These are phyloP conservation scores for Coix lacrymajobi DNA, from an alignment of 176 grass and related monocot genomes.

Conservation along the genomic window DNA sequence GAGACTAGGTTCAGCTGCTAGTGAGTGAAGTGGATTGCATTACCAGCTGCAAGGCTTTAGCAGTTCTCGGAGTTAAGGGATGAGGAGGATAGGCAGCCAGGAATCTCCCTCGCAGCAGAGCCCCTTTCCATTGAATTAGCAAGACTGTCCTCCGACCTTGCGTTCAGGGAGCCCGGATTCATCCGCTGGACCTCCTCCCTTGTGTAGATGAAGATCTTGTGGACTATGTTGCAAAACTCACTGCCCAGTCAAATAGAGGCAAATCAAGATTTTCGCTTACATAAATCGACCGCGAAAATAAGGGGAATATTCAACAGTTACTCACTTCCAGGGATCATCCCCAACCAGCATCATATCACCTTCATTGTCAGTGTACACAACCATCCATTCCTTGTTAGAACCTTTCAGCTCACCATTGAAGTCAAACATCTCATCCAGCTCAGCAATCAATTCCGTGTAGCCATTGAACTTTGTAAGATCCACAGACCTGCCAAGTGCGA, in stretches of 20 bases:
- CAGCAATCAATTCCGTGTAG: constrained; percentile 59
- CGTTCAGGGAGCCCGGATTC: constrained; percentile 67
- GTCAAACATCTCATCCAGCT: constrained; percentile 94
- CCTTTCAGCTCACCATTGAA: constrained; percentile 68
- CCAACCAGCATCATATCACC: constrained; percentile 99
- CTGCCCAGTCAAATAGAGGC: constrained; percentile 29
- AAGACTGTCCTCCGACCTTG: constrained; percentile 50
- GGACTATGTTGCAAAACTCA: constrained; percentile 88
- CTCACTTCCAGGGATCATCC: constrained; percentile 94
- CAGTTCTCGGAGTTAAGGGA: constrained; percentile 59
- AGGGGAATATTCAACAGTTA: not conserved
- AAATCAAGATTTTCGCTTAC: constrained; percentile 6
- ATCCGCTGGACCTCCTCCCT: constrained; percentile 84
- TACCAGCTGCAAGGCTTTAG: constrained; percentile 34
- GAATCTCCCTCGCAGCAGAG: constrained; percentile 34
- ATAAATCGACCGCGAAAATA: not conserved
- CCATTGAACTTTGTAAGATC: constrained; percentile 81
- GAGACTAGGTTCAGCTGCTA: not conserved
- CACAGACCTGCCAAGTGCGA: constrained; percentile 87
- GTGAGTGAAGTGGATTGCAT: not conserved
- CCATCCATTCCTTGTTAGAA: constrained; percentile 69
- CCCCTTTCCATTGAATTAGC: constrained; percentile 47
- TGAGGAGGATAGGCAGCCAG: constrained; percentile 28
- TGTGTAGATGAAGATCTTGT: constrained; percentile 89
- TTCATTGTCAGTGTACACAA: constrained; percentile 90